These are phyloP conservation scores for Incumbomyces lentus DNA, from an alignment of 2,329 filamentous ascomycete genomes.

Conservation along the genomic window DNA sequence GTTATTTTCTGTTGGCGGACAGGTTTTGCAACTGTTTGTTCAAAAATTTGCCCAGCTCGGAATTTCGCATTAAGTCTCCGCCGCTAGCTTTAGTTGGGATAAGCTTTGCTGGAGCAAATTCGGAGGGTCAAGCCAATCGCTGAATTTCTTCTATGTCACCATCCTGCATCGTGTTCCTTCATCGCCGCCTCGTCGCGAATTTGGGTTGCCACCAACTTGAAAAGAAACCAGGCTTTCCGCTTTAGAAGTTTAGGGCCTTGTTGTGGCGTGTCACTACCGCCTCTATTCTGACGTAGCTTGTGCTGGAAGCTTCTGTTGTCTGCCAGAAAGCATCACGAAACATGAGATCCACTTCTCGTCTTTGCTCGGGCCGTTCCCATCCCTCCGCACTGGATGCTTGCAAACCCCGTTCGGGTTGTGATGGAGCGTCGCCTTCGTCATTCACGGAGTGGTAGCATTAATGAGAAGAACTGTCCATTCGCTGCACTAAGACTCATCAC, in stretches of 20 bases:
- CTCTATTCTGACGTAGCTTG: conserved; percentile 1
- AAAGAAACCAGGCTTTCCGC: too few relatives aligned
- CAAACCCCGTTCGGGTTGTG: background rate
- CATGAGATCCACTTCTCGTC: background rate
- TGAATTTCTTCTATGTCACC: too few relatives aligned
- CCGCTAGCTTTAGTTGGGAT: too few relatives aligned
- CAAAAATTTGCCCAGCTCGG: too few relatives aligned
- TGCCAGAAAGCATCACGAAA: background rate
- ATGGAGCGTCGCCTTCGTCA: conserved; percentile 1
- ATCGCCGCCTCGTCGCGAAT: too few relatives aligned
- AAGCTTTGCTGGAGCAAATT: too few relatives aligned
- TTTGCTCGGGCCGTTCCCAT: conserved; percentile 1
- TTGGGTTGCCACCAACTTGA: background rate
- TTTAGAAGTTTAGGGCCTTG: background rate
- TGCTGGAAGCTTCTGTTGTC: background rate
- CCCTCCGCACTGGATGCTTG: background rate
- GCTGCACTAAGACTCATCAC: background rate
- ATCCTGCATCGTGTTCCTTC: too few relatives aligned
- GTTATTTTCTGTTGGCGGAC: conserved; percentile 1
- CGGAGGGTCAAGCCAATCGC: too few relatives aligned
- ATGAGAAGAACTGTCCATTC: background rate
- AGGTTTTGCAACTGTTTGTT: background rate
- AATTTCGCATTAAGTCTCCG: too few relatives aligned
- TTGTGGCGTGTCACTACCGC: background rate
- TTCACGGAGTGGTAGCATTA: background rate